Base-by-base conservation (phyloP, 257 asterid species). In the Solanum etuberosum region DNA sequence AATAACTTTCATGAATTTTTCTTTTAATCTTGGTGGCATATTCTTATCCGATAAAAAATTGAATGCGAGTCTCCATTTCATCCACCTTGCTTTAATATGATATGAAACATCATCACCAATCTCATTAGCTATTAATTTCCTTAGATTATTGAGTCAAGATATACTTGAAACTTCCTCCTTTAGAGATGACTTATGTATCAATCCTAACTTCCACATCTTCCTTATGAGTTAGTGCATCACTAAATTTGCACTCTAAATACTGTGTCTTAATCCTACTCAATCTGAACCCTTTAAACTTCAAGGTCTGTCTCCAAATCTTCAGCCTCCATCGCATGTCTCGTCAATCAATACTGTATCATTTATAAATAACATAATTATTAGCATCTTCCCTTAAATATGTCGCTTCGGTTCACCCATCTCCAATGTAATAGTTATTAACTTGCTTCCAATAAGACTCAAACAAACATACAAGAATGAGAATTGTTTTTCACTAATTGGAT, bases 21-120 rank as follows among this genome's bases (percentile, higher is more conserved):
- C 14, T 9, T 59, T 59, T 9, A 59, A 23, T 59, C 29, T 59
- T 2, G 14, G 6, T 59, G 29, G 2, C 29, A 23, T 23, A 23
- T 23, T 59, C 14, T 59, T 61, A 61, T 61, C 15, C 5, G 1
- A 10, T 1, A 61, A 61, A 11, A 9, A 4, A 11, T 11, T 2
- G 0, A 0, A n/a, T n/a, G 31, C 1, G 3, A 10, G 31, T 15
- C 6, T 61, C 32, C 1, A n/a, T 61, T 61, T 61, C 16, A n/a
- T 61, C 31, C 31, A 21, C 7, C 29, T n/a, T n/a, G 3, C 59
- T 51, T 6, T 7, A 16, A 6, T 51, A 51, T 51, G 23, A 51
- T 51, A 51, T 16, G 23, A 51, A 51, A 51, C 9, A 51, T 51
- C 23, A 61, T 61, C 3, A n/a, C 14, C 31, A 61, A n/a, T n/a